Evolutionary conservation across 306 rosid species (phyloP), one percentile per base, ranked within the genome.

Genomic region (Rubus parviflorus): DNA sequence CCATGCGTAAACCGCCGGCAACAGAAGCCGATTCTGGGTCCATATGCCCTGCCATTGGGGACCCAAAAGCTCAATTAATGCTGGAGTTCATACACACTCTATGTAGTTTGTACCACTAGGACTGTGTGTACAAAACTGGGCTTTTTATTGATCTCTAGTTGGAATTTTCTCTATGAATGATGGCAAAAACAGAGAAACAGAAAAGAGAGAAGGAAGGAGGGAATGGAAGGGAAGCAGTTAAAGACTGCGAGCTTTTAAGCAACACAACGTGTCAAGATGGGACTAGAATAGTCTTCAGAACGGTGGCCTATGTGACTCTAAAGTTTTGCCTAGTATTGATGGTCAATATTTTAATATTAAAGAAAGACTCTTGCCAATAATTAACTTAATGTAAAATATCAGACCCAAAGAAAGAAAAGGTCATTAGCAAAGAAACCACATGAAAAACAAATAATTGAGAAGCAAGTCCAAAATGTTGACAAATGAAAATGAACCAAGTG

Each of bases 1-100:
- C 80, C 43, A 4, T 60, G 4, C 56, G 72, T 10, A 41, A 65
- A 14, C 61, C 41, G 6, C 71, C 14, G 61, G 62, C 6, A 49
- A 17, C 16, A 68, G 65, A 67, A 38, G 2, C 43, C 0, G 80
- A 76, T 51, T 65, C 80, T 16, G 73, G 35, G 73, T 76, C 66
- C 80, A 65, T 52, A 52, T 51, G 48, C 51, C 65, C 52, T 48
- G 49, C 80, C 73, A 38, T 20, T 52, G 8, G 48, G 40, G 37
- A 40, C 23, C 71, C 63, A 35, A 75, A 40, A 46, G 63, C 79
- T n/a, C 25, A 64, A 52, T 20, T 25, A 48, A 35, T n/a, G 63
- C 37, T 17, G 9, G 66, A 60, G 77, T 45, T 3, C 41, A 68
- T 8, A 42, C 46, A 22, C 20, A 6, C 41, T 30, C 35, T 30